Evolutionary conservation across 2,329 filamentous ascomycete genomes (phyloP).

Genomic region (Hypoxylon sp.): DNA sequence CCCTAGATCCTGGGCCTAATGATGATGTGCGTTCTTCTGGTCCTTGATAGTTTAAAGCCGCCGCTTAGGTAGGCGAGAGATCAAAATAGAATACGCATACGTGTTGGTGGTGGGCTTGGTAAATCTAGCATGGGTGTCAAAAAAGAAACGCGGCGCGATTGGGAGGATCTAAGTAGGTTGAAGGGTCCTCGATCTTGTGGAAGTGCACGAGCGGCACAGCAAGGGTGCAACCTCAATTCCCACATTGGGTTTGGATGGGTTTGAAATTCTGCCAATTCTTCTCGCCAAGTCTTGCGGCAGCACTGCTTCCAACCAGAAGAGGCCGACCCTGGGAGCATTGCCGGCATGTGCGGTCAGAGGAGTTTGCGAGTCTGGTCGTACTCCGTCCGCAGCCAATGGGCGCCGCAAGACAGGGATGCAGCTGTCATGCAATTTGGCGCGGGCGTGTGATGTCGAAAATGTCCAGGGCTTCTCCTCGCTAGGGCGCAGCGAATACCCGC

Average conservation of each 20-base stretch:
- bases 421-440: conserved; percentile 49
- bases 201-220: conserved; percentile 39
- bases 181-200: conserved; percentile 38
- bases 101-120: conserved; percentile 27
- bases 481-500: conserved; percentile 42
- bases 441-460: conserved; percentile 45
- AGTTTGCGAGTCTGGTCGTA: conserved; percentile 41
- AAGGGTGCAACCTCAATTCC: conserved; percentile 33
- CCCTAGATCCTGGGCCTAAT: conserved; percentile 7
- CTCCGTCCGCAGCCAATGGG: conserved; percentile 45
- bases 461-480: conserved; percentile 38
- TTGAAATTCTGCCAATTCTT: conserved; percentile 36
- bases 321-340: conserved; percentile 37
- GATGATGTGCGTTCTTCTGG: too few relatives aligned
- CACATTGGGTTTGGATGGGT: conserved; percentile 30
- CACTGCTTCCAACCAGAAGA: conserved; percentile 34
- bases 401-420: conserved; percentile 40
- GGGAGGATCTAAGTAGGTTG: conserved; percentile 37
- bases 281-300: conserved; percentile 33
- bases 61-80: conserved; percentile 9
- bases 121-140: conserved; percentile 27
- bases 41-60: conserved; percentile 23
- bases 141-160: conserved; percentile 31
- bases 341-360: conserved; percentile 39
- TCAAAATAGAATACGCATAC: conserved; percentile 34